Conservation (phyloP, 805 yeast species). For the Pichia exigua region DNA sequence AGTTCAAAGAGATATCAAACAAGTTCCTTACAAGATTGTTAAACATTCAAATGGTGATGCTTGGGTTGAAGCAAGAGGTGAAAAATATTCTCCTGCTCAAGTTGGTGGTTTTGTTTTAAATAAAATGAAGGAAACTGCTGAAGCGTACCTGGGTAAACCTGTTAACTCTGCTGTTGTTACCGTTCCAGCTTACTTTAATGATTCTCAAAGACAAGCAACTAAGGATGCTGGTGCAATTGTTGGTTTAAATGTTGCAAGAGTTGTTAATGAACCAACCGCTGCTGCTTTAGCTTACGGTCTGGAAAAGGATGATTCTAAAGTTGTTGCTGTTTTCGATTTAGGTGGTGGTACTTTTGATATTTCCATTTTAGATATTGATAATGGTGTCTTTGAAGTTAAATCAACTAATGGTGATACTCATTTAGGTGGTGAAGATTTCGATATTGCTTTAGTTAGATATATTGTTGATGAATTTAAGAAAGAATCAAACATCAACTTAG, state of each 20-base stretch:
- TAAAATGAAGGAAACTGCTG: constrained; percentile 98
- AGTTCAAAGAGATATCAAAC: constrained; percentile 57
- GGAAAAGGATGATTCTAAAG: constrained; percentile 52
- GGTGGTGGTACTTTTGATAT: constrained; percentile 99
- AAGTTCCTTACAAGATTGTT: constrained; percentile 57
- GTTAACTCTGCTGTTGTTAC: constrained; percentile 88
- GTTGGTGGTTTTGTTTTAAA: constrained; percentile 69
- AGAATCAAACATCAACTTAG: constrained; percentile 48
- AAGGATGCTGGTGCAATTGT: constrained; percentile 98
- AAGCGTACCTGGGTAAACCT: constrained; percentile 78
- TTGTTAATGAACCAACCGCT: constrained; percentile 86
- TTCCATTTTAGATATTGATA: constrained; percentile 92
- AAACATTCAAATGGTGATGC: constrained; percentile 62
- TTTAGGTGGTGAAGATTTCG: constrained; percentile 90
- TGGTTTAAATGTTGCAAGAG: constrained; percentile 84
- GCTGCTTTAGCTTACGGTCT: constrained; percentile 94
- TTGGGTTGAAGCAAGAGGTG: constrained; percentile 46
- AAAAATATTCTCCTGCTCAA: constrained; percentile 56
- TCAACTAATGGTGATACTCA: constrained; percentile 96
- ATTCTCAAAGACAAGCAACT: constrained; percentile 88
- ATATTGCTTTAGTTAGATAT: constrained; percentile 75
- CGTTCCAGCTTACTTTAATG: constrained; percentile 86
- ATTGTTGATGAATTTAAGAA: constrained; percentile 51
- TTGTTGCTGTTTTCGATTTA: constrained; percentile 90
- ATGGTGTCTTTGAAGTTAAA: constrained; percentile 96